A percentile compares a stretch with the other conserved stretches of the same genome.
These are phyloP conservation scores for Protomyces inouyei DNA, from an alignment of 1,139 yeast genomes.

Conservation along the genomic window DNA sequence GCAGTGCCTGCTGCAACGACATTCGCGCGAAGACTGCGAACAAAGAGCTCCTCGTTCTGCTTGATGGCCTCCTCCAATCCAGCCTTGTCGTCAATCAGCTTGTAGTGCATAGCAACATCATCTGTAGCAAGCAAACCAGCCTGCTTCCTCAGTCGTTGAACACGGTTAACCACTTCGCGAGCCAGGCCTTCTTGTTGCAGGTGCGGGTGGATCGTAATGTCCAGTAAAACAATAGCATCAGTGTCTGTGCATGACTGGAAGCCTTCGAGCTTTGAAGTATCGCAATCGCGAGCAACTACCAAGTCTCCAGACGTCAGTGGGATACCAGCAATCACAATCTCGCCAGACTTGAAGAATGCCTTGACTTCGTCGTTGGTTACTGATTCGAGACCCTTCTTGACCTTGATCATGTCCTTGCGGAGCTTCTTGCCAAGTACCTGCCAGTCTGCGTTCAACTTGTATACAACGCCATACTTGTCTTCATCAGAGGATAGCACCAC, in stretches of 20 bases:
- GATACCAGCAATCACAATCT: conserved; percentile 81
- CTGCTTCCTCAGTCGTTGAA: conserved; percentile 96
- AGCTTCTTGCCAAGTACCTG: conserved; percentile 95
- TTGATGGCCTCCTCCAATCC: conserved; percentile 60
- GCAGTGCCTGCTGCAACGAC: conserved; percentile 28
- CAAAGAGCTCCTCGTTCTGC: conserved; percentile 61
- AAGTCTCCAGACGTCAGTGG: conserved; percentile 81
- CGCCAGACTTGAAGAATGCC: conserved; percentile 64
- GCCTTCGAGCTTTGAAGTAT: conserved; percentile 37
- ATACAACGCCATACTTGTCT: conserved; percentile 82
- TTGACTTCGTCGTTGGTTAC: conserved; percentile 80
- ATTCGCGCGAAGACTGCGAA: conserved; percentile 61
- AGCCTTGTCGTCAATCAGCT: conserved; percentile 59
- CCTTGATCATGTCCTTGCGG: conserved; percentile 88
- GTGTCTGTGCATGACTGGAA: conserved; percentile 50
- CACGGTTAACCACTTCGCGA: conserved; percentile 93
- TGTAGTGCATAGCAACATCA: conserved; percentile 82
- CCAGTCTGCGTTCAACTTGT: conserved; percentile 97
- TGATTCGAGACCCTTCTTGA: conserved; percentile 84
- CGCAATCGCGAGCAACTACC: conserved; percentile 83
- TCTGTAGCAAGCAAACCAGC: conserved; percentile 93
- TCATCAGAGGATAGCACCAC: conserved; percentile 86
- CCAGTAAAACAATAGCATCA: conserved; percentile 84
- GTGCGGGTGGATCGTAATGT: conserved; percentile 80
- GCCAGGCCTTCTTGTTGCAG: conserved; percentile 91